Percentiles rank a stretch among this genome's conserved stretches.
These are phyloP conservation scores for Scortechinia acanthostroma DNA, from an alignment of 2,329 filamentous ascomycete genomes.

Conservation along the genomic window DNA sequence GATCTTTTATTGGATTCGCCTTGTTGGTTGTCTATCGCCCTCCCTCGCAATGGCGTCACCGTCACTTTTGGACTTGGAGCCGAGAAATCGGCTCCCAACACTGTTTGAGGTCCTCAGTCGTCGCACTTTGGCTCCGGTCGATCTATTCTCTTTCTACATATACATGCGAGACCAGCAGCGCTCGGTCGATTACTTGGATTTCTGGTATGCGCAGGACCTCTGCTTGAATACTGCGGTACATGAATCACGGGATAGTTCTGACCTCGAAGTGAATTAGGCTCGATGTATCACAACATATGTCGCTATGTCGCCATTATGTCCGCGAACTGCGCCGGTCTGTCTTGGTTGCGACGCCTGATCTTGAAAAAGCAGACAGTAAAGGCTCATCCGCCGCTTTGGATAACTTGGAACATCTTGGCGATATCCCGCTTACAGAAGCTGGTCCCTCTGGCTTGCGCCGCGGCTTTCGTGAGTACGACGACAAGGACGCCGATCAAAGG, in stretches of 20 bases:
- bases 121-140: conserved; percentile 88
- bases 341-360: conserved; percentile 83
- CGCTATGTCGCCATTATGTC: conserved; percentile 91
- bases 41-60: not conserved
- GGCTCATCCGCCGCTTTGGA: conserved; percentile 58
- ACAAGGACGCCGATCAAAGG: conserved; percentile 86
- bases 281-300: conserved; percentile 98
- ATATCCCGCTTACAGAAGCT: conserved; percentile 51
- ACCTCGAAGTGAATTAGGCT: conserved; percentile 55
- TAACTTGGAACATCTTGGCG: conserved; percentile 67
- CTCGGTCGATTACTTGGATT: conserved; percentile 95
- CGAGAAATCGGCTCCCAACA: conserved; percentile 80
- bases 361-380: conserved; percentile 75
- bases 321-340: conserved; percentile 89
- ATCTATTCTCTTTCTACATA: conserved; percentile 98
- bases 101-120: conserved; percentile 93
- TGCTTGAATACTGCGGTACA: conserved; percentile 4
- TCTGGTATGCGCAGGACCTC: conserved; percentile 62
- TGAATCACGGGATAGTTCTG: conserved; percentile 1
- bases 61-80: not conserved
- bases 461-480: conserved; percentile 70
- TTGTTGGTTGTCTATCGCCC: no score
- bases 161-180: conserved; percentile 98
- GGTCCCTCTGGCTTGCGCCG: conserved; percentile 56
- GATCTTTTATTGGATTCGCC: no score